Evolutionary conservation across 163 green algal species (phyloP), one percentile per base, ranked within the genome.

Genomic region (Coccomyxa subellipsoidea): DNA sequence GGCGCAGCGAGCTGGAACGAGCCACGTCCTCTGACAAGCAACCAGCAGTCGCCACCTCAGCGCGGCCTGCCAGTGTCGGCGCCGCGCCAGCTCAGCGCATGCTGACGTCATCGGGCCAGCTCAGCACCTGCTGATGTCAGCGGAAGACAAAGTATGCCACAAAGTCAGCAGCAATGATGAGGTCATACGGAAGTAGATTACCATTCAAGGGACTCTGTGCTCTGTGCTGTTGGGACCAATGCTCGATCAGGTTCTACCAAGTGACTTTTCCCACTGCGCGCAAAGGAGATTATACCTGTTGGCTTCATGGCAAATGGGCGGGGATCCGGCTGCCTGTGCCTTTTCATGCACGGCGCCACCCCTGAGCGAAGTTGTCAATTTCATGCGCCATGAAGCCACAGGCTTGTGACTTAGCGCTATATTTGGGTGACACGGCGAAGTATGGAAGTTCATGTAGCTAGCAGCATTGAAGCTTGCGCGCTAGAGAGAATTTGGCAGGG

Each of bases 61-160:
- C 21, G 47, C 15, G 47, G 47, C 47, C 15, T 59, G 47, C 47
- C 5, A 1, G 15, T 59, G 47, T 59, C 66, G 1, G 66, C 18
- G 66, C 66, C 31, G n/a, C 66, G 66, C 66, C 66, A 73, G 66
- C n/a, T 32, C 66, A 73, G 66, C n/a, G 66, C 66, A 8, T 73
- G n/a, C 66, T 73, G 66, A 73, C 27, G 27, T 4, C 66, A 73
- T 3, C 66, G 8, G 7, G n/a, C n/a, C n/a, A n/a, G n/a, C n/a
- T n/a, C n/a, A 73, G 66, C 18, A n/a, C 10, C 29, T 73, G 66
- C 66, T 73, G 66, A 73, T 73, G 23, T 72, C 6, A 23, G n/a
- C 47, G 18, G 47, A 66, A 18, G 47, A 66, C 47, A 18, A 73
- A 73, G 66, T 73, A 73, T 73, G 66, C 47, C 47, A 66, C 8